Evolutionary conservation across 768 basidiomycete species (phyloP).

Genomic region (Mycena venus): DNA sequence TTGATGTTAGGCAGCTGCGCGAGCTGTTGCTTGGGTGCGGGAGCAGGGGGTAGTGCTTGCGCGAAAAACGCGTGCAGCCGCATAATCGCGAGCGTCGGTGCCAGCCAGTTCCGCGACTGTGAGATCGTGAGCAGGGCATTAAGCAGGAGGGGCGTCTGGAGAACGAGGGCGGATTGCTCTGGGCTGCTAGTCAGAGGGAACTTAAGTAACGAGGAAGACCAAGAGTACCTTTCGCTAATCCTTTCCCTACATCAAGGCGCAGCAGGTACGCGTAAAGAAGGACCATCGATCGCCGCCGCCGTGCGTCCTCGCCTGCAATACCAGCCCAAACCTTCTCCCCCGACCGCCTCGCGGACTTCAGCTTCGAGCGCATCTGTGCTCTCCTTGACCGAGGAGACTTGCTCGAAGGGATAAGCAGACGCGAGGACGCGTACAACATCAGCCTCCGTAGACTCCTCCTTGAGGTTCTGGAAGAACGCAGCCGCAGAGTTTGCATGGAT

Average conservation of each 20-base stretch:
- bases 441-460: slow-evolving; percentile 80
- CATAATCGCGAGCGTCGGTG: slow-evolving; percentile 83
- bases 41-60: slow-evolving; percentile 83
- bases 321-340: slow-evolving; percentile 68
- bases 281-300: slow-evolving; percentile 70
- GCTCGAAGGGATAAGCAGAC: slow-evolving; percentile 74
- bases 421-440: slow-evolving; percentile 82
- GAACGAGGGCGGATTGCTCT: slow-evolving; percentile 82
- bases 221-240: slow-evolving; percentile 74
- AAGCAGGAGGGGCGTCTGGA: slow-evolving; percentile 79
- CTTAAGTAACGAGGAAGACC: neutral
- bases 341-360: slow-evolving; percentile 59
- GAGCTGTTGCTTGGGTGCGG: slow-evolving; percentile 58
- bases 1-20: slow-evolving; percentile 87
- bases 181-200: slow-evolving; percentile 6
- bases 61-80: slow-evolving; percentile 85
- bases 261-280: slow-evolving; percentile 90
- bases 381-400: slow-evolving; percentile 42
- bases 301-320: slow-evolving; percentile 55
- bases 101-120: slow-evolving; percentile 90
- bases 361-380: slow-evolving; percentile 60
- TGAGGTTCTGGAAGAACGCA: slow-evolving; percentile 88
- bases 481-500: slow-evolving; percentile 86
- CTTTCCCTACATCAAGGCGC: slow-evolving; percentile 66
- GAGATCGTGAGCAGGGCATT: slow-evolving; percentile 87